Percentiles rank a stretch among this genome's conserved stretches.
Conservation (phyloP, 2,329 filamentous ascomycete species). For the Talaromyces sp. region DNA sequence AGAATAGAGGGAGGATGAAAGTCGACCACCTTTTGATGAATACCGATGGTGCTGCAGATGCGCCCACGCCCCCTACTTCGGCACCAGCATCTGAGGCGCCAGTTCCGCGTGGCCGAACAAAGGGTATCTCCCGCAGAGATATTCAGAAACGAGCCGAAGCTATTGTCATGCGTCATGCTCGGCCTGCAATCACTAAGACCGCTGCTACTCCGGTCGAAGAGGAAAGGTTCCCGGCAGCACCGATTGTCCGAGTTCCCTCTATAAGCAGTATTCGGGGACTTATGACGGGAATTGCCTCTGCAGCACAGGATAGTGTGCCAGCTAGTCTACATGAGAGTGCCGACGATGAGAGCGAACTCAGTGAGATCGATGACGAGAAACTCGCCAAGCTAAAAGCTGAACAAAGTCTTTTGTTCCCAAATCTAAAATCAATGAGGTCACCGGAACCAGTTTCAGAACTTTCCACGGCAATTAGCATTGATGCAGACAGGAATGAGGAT, state of each 20-base stretch:
- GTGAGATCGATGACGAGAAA: conserved; percentile 53
- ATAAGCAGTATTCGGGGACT: conserved; percentile 16
- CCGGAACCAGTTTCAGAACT: conserved; percentile 27
- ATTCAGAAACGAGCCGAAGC: conserved; percentile 59
- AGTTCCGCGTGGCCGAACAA: conserved; percentile 43
- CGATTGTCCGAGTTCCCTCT: conserved; percentile 23
- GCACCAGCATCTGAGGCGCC: conserved; percentile 35
- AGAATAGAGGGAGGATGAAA: conserved; percentile 48
- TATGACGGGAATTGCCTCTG: conserved; percentile 14
- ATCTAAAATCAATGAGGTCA: conserved; percentile 24
- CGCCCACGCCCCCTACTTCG: conserved; percentile 29
- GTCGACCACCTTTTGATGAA: conserved; percentile 46
- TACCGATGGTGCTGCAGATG: conserved; percentile 31
- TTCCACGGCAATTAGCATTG: conserved; percentile 23
- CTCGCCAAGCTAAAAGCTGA: conserved; percentile 27
- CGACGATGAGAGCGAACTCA: conserved; percentile 67
- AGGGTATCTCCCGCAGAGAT: conserved; percentile 59
- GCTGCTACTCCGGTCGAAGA: conserved; percentile 26
- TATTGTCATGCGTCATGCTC: conserved; percentile 45
- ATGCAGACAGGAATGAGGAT: conserved; percentile 23
- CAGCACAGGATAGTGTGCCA: conserved; percentile 49
- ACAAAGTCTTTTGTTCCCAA: conserved; percentile 27
- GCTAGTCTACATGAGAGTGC: conserved; percentile 63
- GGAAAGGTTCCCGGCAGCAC: conserved; percentile 24
- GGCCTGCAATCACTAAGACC: conserved; percentile 26